Conservation (phyloP, 2,329 filamentous ascomycete species). For the Helotiales sp. region DNA sequence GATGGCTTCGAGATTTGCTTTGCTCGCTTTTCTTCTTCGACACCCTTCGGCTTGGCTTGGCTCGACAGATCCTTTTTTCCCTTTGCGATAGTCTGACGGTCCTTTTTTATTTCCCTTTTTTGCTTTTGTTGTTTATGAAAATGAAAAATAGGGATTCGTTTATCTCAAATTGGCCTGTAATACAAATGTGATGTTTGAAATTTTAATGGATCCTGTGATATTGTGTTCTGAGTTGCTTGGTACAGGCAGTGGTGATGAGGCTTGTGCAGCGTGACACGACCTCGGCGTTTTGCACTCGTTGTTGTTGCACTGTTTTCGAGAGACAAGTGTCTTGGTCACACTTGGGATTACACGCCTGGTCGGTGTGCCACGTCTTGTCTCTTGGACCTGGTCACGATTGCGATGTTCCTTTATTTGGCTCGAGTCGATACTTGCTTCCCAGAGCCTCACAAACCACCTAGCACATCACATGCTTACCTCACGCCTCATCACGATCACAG, state of each 20-base stretch:
- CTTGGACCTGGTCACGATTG: no score
- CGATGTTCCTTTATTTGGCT: no score
- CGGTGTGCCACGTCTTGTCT: no score
- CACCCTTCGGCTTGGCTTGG: conserved; percentile 2
- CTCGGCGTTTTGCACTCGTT: background rate
- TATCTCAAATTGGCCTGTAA: conserved; percentile 26
- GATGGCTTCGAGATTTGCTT: conserved; percentile 40
- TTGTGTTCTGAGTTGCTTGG: background rate
- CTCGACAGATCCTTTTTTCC: conserved; percentile 31
- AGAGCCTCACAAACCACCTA: no score
- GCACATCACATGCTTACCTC: background rate
- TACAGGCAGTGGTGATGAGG: background rate
- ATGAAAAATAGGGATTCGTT: conserved; percentile 39
- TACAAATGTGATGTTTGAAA: background rate
- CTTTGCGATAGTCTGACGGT: conserved; percentile 21
- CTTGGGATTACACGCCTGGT: background rate
- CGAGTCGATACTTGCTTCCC: no score
- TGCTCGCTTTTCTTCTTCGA: conserved; percentile 1
- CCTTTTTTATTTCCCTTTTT: conserved; percentile 23
- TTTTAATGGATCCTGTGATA: background rate
- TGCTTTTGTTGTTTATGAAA: conserved; percentile 36
- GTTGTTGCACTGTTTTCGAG: background rate
- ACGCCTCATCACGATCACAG: background rate
- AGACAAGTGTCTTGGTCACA: background rate
- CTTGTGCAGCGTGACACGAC: background rate